Evolutionary conservation across 176 grass and related monocot genomes (phyloP), one percentile per base, ranked within the genome.

Genomic region (Triticum urartu): DNA sequence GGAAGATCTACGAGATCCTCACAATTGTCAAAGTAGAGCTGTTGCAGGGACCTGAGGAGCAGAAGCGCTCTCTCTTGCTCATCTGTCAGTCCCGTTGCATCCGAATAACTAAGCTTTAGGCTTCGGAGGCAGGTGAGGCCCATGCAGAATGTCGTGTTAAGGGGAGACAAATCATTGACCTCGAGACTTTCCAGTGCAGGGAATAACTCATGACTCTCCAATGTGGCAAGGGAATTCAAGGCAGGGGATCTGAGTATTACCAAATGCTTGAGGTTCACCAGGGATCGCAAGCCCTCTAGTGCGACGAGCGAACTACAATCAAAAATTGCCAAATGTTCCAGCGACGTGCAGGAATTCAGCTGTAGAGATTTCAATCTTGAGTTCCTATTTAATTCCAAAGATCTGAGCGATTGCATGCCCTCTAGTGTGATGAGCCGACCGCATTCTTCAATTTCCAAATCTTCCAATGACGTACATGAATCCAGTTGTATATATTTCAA

Each of bases 61-160:
- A 50, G 47, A 50, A 50, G 47, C 0, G 12, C 12, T 12, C 4
- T 50, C 47, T 50, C 47, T 50, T 50, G 47, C 12, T 50, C 47
- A 50, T 50, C 47, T 50, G 12, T 50, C 1, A 50, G 47, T 50
- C 47, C 1, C 12, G 3, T 50, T 50, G 12, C 4, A 50, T 14
- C 13, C 4, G 5, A 50, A 6, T 0, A 0, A 6, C 0, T 7
- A 58, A 58, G 4, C 5, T 0, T 20, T 58, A 58, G 17, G 17
- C 17, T 58, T 58, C 17, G 52, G 5, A 20, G 52, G 52, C 52
- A 58, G 52, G 52, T 7, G 17, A 58, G 52, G 0, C 52, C 52
- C 52, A 7, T 58, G 17, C 14, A 20, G 52, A 58, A 58, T 58
- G 1, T 0, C 17, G 0, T 58, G 1, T 17, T 20, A 0, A 58